These are phyloP conservation scores for Talaromyces pinophilus DNA, from an alignment of 2,329 filamentous ascomycete species.

Conservation along the genomic window DNA sequence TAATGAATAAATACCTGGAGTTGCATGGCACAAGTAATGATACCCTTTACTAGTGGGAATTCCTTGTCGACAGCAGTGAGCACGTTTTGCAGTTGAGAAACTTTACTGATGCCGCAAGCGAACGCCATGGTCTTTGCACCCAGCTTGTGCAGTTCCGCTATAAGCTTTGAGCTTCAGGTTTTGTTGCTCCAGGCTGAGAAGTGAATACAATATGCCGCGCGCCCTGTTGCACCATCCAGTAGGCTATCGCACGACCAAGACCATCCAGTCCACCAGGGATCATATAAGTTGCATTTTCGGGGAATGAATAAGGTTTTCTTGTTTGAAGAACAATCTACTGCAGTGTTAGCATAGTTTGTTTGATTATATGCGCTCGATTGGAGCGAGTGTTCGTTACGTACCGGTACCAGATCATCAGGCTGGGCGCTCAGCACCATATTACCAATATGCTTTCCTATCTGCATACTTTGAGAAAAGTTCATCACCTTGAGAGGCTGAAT, in stretches of 20 bases:
- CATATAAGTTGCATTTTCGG: conserved; percentile 1
- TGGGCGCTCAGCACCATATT: background rate
- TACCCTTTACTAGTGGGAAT: background rate
- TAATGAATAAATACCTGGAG: background rate
- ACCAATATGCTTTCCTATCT: background rate
- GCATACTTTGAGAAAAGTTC: background rate
- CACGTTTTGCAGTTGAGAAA: background rate
- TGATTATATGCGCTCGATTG: background rate
- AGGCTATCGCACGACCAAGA: conserved; percentile 33
- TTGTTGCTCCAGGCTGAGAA: conserved; percentile 23
- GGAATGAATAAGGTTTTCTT: background rate
- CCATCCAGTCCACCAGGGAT: conserved; percentile 20
- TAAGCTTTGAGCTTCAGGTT: background rate
- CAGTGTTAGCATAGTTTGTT: background rate
- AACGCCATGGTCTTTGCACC: background rate
- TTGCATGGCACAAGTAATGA: background rate
- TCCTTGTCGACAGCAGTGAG: background rate
- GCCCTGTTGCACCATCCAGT: conserved; percentile 36
- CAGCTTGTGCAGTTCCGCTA: background rate
- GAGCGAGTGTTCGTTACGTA: background rate
- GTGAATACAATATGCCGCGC: conserved; percentile 34
- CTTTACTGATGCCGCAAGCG: background rate
- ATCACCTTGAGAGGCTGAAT: conserved; percentile 23
- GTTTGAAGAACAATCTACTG: background rate
- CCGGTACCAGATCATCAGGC: background rate